Conservation (phyloP, 495 filamentous ascomycete genomes). For the Physcia stellaris region DNA sequence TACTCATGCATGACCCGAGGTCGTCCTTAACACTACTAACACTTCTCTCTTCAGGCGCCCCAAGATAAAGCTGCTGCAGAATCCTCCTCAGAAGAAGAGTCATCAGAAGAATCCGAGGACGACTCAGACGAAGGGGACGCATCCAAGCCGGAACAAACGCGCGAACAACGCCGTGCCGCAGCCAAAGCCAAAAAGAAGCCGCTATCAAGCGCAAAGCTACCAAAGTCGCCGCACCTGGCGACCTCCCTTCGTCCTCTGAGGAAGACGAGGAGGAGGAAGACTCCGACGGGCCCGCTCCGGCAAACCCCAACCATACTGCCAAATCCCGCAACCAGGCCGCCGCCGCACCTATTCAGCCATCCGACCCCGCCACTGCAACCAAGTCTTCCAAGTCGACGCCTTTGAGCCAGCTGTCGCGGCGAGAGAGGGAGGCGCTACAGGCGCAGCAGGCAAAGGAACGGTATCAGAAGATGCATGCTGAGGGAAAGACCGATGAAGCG, state of each 20-base stretch:
- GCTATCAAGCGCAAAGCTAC: conserved; percentile 59
- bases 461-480: conserved; percentile 87
- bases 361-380: conserved; percentile 21
- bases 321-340: conserved; percentile 48
- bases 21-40: conserved; percentile 1
- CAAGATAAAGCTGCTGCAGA: conserved; percentile 29
- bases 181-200: conserved; percentile 82
- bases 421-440: conserved; percentile 81
- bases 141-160: conserved; percentile 45
- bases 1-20: conserved; percentile 6
- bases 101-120: conserved; percentile 23
- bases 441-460: conserved; percentile 78
- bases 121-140: conserved; percentile 22
- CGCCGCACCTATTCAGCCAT: conserved; percentile 30
- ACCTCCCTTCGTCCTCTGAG: conserved; percentile 59
- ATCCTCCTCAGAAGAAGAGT: conserved; percentile 30
- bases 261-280: conserved; percentile 45
- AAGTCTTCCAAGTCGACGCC: conserved; percentile 24
- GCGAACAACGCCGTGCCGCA: conserved; percentile 75
- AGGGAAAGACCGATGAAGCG: conserved; percentile 94
- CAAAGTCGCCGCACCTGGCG: conserved; percentile 57
- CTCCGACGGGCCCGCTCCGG: conserved; percentile 54
- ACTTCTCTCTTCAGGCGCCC: conserved; percentile 26
- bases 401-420: conserved; percentile 51
- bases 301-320: conserved; percentile 80